A percentile compares a stretch with the other conserved stretches of the same genome.
Conservation (phyloP, 306 rosid species). For the Medicago ruthenica region DNA sequence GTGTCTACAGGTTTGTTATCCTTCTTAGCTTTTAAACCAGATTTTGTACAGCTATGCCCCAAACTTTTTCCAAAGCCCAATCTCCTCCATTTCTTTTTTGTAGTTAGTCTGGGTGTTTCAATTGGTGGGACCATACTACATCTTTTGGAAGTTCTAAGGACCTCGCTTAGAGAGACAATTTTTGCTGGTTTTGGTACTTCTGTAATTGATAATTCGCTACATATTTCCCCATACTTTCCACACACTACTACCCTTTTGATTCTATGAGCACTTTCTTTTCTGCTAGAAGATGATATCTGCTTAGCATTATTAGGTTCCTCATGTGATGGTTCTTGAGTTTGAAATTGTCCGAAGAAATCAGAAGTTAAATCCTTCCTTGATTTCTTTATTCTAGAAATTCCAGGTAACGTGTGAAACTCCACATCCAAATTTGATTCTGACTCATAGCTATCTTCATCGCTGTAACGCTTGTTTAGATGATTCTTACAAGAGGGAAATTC, state of each 20-base stretch:
- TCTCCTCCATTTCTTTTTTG: conserved; percentile 47
- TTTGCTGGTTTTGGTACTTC: conserved; percentile 56
- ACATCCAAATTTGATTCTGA: conserved; percentile 43
- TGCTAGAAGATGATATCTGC: conserved; percentile 42
- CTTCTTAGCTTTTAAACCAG: conserved; percentile 42
- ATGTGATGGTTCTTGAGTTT: conserved; percentile 39
- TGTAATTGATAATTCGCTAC: conserved; percentile 40
- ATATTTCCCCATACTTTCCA: conserved; percentile 71
- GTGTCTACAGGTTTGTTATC: conserved; percentile 22
- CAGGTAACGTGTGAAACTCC: conserved; percentile 39
- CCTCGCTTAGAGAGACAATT: conserved; percentile 60
- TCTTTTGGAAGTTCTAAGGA: conserved; percentile 57
- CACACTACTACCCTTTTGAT: conserved; percentile 60
- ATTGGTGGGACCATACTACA: conserved; percentile 49
- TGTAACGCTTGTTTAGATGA: conserved; percentile 30
- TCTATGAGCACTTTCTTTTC: conserved; percentile 42
- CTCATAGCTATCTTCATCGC: conserved; percentile 38
- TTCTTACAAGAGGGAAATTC: conserved; percentile 50
- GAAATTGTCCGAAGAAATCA: conserved; percentile 38
- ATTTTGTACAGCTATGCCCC: conserved; percentile 33
- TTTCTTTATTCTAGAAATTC: conserved; percentile 54
- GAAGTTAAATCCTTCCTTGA: conserved; percentile 45
- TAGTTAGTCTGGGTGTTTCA: conserved; percentile 40
- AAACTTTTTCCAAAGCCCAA: conserved; percentile 35
- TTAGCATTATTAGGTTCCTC: conserved; percentile 39